Base-by-base conservation (phyloP, 805 yeast genomes). In the Jamesozyma gamospora region DNA sequence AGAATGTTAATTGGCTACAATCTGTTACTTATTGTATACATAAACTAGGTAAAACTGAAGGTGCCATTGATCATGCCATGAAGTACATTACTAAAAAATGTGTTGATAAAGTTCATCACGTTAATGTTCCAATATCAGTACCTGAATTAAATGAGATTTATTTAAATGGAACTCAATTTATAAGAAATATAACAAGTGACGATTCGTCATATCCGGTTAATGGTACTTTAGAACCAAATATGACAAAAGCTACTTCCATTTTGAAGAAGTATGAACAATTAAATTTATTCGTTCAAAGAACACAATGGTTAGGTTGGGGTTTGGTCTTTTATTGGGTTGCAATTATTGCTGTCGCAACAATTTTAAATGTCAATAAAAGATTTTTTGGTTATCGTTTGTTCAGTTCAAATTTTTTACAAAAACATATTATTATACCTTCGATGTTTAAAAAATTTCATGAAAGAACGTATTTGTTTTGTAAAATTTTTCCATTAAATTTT, bases 281-380 rank as follows among this genome's bases (percentile, higher is more conserved):
- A 32, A 59, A 64, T 18, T 54, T 59, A 5, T 64, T 62, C 27
- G 67, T 67, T 8, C 42, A 56, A 19, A 53, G 64, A 35, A 63
- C 69, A 15, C 69, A 63, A 42, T 59, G 67, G 51, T 62, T 61
- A 37, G 71, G 70, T 10, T 69, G 73, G 73, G 74, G 72, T n/a
- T 50, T 56, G 29, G 54, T 67, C 19, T 65, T 65, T 41, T 69
- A 55, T 41, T 69, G 73, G 73, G 53, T 52, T 0, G 50, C 58
- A 5, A 45, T 69, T 13, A 37, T 69, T 19, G 32, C 52, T 0
- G 28, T 64, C 1, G 62, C 62, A 0, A 57, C 67, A 2, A 8
- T 64, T 1, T 39, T 49, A 36, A 63, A 64, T 41, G 30, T 62
- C 16, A 41, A 44, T 27, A 50, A 47, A 29, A 55, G 43, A 33